Base-by-base conservation (phyloP, 768 basidiomycete genomes). In the Mycena vitilis region DNA sequence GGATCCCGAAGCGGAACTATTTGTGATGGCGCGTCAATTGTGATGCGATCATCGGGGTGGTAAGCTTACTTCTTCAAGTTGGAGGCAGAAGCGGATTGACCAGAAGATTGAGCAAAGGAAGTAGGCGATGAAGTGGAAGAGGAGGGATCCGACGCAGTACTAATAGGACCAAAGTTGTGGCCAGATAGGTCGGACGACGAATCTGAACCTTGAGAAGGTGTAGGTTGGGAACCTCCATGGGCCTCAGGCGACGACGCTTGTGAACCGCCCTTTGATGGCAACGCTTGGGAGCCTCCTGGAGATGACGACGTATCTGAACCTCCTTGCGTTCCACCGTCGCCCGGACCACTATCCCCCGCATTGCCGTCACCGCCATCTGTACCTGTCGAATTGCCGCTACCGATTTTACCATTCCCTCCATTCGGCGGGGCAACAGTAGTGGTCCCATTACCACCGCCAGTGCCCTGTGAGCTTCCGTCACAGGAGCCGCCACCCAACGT, bases 21-120 rank as follows among this genome's bases (percentile, higher is more conserved):
- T 30, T n/a, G 12, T 36, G 15, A 47, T 22, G 30, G n/a, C 34
- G n/a, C 30, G 36, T 54, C 52, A 60, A 55, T 60, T n/a, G 44
- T 34, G 42, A 58, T 53, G 16, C 48, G 38, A 47, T 55, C 12
- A 18, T 16, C 13, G 23, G 25, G 9, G 37, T 13, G 36, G 13
- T 38, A 59, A 37, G 9, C 52, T 60, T 25, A 66, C 59, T 47
- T 60, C 59, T 47, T 60, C 25, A 16, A 25, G 54, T 54, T 40
- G 37, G 22, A 37, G 37, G 23, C 16, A 12, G 51, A 25, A 20
- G 52, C 15, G 20, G 51, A 47, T 40, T 45, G 52, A 30, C 34
- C n/a, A 37, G 59, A n/a, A 37, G 58, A 54, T 30, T 38, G 18
- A 0, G 45, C 15, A 30, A 6, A 18, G 22, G 40, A 34, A 22